These are phyloP conservation scores for Cyphellophora europaea DNA, from an alignment of 2,329 filamentous ascomycete genomes.

Conservation along the genomic window DNA sequence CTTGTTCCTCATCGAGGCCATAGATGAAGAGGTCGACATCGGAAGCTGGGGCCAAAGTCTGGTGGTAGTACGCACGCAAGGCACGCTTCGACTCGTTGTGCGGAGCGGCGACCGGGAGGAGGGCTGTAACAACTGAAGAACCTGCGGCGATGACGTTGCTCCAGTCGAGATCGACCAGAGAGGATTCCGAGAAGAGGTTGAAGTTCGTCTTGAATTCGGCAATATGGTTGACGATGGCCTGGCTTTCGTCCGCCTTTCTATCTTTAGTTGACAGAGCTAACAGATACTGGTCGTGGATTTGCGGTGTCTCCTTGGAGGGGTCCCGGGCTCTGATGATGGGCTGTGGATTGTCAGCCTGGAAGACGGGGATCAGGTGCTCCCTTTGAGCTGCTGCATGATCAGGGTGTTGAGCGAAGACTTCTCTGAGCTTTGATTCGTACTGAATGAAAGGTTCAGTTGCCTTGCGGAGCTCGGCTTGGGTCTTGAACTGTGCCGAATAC, in stretches of 20 bases:
- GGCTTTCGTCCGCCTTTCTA: conserved; percentile 53
- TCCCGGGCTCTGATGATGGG: conserved; percentile 24
- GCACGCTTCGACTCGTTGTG: conserved; percentile 49
- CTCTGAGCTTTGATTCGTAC: conserved; percentile 27
- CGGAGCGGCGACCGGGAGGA: conserved; percentile 59
- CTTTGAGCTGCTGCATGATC: conserved; percentile 21
- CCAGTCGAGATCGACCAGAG: conserved; percentile 69
- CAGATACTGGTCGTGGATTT: conserved; percentile 25
- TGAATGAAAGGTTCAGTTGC: conserved; percentile 27
- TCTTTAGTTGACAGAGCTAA: conserved; percentile 34
- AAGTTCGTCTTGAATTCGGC: conserved; percentile 72
- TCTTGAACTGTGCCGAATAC: conserved; percentile 17
- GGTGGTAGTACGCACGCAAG: conserved; percentile 65
- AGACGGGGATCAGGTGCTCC: conserved; percentile 27
- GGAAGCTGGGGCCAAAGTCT: conserved; percentile 70
- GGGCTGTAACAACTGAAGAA: conserved; percentile 68
- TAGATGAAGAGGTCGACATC: conserved; percentile 85
- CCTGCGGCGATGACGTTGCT: conserved; percentile 73
- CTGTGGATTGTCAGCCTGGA: conserved; percentile 20
- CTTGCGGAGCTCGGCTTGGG: conserved; percentile 20
- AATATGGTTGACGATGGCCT: conserved; percentile 58
- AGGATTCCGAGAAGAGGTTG: conserved; percentile 69
- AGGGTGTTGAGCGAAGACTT: conserved; percentile 30
- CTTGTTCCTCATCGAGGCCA: conserved; percentile 65
- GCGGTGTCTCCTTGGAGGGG: conserved; percentile 21